A percentile compares a stretch with the other conserved stretches of the same genome.
phyloP scores from a whole-genome alignment of 2,329 filamentous ascomycete species.

The Sporothrix brasiliensis region DNA sequence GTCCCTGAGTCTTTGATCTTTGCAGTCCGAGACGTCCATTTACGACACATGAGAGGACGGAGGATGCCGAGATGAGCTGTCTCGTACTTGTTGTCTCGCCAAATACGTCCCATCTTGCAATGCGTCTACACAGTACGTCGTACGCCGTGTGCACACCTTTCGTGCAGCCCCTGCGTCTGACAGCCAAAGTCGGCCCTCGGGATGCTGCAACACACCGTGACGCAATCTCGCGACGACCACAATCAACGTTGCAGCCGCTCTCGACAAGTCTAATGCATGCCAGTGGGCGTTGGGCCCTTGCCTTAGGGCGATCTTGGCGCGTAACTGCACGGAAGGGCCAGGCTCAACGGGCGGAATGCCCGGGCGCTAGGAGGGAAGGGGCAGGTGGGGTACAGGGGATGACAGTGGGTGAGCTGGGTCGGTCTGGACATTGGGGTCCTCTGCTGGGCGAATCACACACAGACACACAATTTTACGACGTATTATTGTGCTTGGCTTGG shows the following conservation, averaged over 20 bases:
- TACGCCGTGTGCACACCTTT: background rate
- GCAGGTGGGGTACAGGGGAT: background rate
- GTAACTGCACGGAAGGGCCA: background rate
- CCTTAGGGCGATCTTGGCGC: background rate
- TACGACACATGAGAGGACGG: too few species aligned
- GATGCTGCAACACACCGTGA: constrained; percentile 16
- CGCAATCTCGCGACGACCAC: constrained; percentile 15
- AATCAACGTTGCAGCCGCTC: background rate
- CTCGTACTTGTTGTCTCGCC: too few species aligned
- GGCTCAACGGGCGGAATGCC: background rate
- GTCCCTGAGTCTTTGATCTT: too few species aligned
- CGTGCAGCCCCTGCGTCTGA: background rate
- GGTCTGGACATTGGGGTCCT: too few species aligned
- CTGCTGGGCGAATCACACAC: too few species aligned
- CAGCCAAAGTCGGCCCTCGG: constrained; percentile 7
- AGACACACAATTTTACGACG: too few species aligned
- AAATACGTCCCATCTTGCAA: too few species aligned
- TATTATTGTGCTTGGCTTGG: too few species aligned
- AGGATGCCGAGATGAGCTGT: too few species aligned
- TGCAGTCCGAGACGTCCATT: too few species aligned
- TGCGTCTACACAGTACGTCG: too few species aligned
- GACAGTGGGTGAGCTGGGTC: background rate
- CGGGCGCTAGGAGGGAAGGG: background rate
- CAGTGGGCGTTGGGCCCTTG: constrained; percentile 2
- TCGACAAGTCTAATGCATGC: too few species aligned